Base-by-base conservation (phyloP, 208 protist genomes). In the Spongospora subterranea region DNA sequence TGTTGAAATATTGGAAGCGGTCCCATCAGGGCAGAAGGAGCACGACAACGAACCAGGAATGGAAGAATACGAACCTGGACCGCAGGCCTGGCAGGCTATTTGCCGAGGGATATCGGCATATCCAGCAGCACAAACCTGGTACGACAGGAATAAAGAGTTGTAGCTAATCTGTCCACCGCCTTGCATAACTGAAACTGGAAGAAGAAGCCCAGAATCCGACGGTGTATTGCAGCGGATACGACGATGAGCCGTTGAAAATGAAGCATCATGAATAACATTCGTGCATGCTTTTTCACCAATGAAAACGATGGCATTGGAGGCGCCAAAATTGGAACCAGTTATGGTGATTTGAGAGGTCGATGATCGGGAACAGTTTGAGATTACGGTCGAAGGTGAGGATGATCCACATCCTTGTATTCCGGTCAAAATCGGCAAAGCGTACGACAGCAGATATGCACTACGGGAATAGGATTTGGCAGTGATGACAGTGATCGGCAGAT, bases 91-190 rank as follows among this genome's bases (percentile, higher is more conserved):
- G 41, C 88, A 89, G 1, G 46, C 88, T 13, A 89, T 17, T 24
- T 46, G 46, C 29, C 45, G 45, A 13, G 41, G 32, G 0, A 46
- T n/a, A 38, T 46, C 88, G 6, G 0, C 6, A 46, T 89, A 89
- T 32, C 88, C 88, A 46, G 46, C 29, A 32, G 88, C 29, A 89
- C 88, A 89, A 20, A 17, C 0, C 41, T 35, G 1, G 41, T 60
- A 89, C 20, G 40, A 46, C 11, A 89, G 20, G 88, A 60, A 43
- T 43, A 60, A 35, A 46, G 88, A n/a, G 13, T 1, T 53, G 0
- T 0, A 60, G 20, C 45, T 89, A 46, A 60, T 46, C 46, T 60
- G 88, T 29, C 88, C 88, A 43, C 71, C 71, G n/a, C 71, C 71
- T 43, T 82, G 71, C 71, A 82, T 82, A 20, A 82, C 35, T 35